Base-by-base conservation (phyloP, 2,329 filamentous ascomycete species). In the Colletotrichum incanum region DNA sequence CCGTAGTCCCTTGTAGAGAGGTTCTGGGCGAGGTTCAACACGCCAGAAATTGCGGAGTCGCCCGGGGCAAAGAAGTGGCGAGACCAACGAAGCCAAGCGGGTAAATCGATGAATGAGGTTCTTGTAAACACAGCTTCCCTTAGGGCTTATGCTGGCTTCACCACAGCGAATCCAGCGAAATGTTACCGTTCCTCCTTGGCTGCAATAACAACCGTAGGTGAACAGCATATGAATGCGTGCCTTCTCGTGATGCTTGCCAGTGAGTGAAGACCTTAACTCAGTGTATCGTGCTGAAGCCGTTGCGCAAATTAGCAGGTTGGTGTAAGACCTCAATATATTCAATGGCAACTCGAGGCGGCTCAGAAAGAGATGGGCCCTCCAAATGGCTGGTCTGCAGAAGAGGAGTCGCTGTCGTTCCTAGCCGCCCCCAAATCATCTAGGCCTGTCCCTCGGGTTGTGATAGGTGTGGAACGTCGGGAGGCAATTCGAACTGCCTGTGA, bases 1-100 rank as follows among this genome's bases (percentile, higher is more conserved):
- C 80, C 80, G 80, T 74, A 78, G 76, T 79, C 77, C 80, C 80
- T 80, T 79, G 76, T 76, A 75, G 77, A 75, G 77, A 78, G 74
- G 74, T 76, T 69, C 28, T 49, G 61, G 58, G 60, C 65, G 68
- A 43, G 49, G 31, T 39, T 26, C 34, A 50, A 49, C 47, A 66
- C 60, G 9, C 60, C 45, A 37, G 47, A 9, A 34, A 9, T 26
- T 26, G 65, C 41, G 34, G 26, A 52, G 16, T 39, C 31, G 23
- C 26, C 26, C 14, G 67, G 54, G 12, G 37, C 26, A 47, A 68
- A 28, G 39, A 41, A 50, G 39, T 62, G 47, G 23, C 49, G 34
- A 59, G 37, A 20, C 49, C 37, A 37, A 45, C 18, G 20, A n/a
- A 39, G 56, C 28, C n/a, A 41, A 41, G 37, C 43, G 28, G 20